Percentiles rank a stretch among this genome's conserved stretches.
Conservation (phyloP, 2,329 filamentous ascomycete genomes). For the Pestalotiopsis sp. region DNA sequence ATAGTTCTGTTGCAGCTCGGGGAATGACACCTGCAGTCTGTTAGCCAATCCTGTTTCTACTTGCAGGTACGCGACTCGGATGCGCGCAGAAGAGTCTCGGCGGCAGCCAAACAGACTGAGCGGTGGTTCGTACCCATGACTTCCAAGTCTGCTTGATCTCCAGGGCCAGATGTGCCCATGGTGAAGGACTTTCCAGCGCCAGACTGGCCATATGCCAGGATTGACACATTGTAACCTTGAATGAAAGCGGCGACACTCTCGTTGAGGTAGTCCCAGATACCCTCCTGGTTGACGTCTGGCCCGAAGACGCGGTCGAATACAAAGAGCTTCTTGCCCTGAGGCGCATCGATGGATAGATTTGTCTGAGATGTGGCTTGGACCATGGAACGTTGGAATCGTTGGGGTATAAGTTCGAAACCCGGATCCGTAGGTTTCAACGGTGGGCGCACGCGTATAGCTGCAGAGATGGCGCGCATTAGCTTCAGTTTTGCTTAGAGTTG, state of each 20-base stretch:
- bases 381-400: conserved; percentile 91
- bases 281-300: conserved; percentile 81
- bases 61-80: background rate
- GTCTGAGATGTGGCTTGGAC: conserved; percentile 88
- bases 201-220: conserved; percentile 95
- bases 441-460: conserved; percentile 91
- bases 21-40: conserved; percentile 82
- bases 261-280: conserved; percentile 90
- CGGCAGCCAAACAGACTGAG: background rate
- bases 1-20: conserved; percentile 82
- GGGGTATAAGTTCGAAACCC: conserved; percentile 91
- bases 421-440: conserved; percentile 83
- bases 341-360: conserved; percentile 84
- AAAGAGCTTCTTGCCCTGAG: conserved; percentile 92
- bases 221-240: conserved; percentile 97
- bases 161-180: conserved; percentile 92
- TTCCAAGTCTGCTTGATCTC: conserved; percentile 71
- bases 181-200: conserved; percentile 98
- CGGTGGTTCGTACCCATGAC: conserved; percentile 72
- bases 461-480: conserved; percentile 8
- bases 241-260: conserved; percentile 90
- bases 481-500: background rate
- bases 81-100: background rate
- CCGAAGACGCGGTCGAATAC: conserved; percentile 95
- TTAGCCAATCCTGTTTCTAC: background rate